Evolutionary conservation across 2,329 filamentous ascomycete species (phyloP).

Genomic region (Fusarium denticulatum): DNA sequence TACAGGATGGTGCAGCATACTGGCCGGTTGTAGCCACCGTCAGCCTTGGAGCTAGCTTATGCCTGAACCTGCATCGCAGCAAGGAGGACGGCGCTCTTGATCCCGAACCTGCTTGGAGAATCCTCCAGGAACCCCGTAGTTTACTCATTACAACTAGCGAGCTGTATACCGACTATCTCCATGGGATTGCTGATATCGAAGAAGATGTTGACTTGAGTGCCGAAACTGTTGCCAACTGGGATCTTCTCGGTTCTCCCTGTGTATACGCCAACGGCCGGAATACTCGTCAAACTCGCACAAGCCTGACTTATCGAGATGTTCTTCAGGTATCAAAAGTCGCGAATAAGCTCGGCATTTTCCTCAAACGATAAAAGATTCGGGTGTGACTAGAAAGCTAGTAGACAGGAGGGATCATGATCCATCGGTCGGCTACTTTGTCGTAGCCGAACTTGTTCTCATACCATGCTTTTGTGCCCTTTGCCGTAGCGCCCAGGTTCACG

Average conservation of each 20-base stretch:
- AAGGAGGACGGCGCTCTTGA: constrained; percentile 68
- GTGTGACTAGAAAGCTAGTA: constrained; percentile 55
- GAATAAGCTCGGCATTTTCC: constrained; percentile 68
- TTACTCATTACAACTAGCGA: constrained; percentile 76
- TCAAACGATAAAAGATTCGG: constrained; percentile 48
- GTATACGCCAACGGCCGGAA: constrained; percentile 63
- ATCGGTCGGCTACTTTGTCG: constrained; percentile 69
- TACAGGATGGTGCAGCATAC: constrained; percentile 82
- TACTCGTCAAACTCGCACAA: constrained; percentile 69
- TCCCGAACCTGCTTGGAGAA: constrained; percentile 60
- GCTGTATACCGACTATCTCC: constrained; percentile 76
- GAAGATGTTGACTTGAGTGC: constrained; percentile 72
- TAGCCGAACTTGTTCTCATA: constrained; percentile 79
- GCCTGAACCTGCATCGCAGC: constrained; percentile 79
- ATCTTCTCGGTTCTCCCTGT: constrained; percentile 64
- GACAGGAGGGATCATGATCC: constrained; percentile 80
- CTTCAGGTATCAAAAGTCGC: constrained; percentile 80
- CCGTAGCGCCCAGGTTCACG: constrained; percentile 84
- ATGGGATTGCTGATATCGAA: constrained; percentile 75
- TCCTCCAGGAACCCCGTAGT: constrained; percentile 87
- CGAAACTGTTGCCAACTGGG: constrained; percentile 77
- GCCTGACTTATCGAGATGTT: constrained; percentile 87
- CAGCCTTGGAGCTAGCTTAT: constrained; percentile 80
- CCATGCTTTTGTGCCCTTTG: constrained; percentile 80
- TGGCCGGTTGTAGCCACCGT: constrained; percentile 90